Conservation (phyloP, 2,329 filamentous ascomycete genomes). For the Aureobasidium sp. region DNA sequence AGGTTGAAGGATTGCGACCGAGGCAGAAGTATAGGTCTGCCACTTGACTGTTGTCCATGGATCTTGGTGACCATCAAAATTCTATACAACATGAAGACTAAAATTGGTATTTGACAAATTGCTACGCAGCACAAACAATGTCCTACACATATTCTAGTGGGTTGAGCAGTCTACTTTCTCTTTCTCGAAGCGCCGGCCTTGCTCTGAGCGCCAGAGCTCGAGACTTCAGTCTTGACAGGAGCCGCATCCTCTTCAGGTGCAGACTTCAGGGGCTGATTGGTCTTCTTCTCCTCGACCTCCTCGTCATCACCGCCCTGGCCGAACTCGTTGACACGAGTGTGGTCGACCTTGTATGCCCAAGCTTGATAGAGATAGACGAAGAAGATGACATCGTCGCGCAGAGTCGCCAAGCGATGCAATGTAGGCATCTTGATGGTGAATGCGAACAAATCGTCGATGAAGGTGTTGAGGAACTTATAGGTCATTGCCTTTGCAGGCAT, state of each 20-base stretch:
- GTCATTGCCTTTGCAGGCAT: constrained; percentile 96
- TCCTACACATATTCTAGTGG: neutral
- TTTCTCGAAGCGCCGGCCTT: constrained; percentile 20
- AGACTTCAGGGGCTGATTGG: constrained; percentile 33
- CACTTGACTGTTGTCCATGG: neutral
- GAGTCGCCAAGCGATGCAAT: constrained; percentile 82
- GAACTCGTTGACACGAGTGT: constrained; percentile 91
- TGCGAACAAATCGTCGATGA: constrained; percentile 96
- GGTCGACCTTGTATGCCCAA: constrained; percentile 88
- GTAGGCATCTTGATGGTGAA: constrained; percentile 99
- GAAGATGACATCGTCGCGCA: constrained; percentile 95
- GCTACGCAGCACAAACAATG: neutral
- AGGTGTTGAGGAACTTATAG: constrained; percentile 98
- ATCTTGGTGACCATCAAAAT: neutral
- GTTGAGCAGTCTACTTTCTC: constrained; percentile 20
- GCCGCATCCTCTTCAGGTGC: constrained; percentile 22
- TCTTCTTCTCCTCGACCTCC: constrained; percentile 48
- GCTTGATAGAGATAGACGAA: constrained; percentile 95
- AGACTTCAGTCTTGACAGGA: constrained; percentile 16
- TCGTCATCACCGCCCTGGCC: constrained; percentile 90
- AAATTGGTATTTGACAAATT: neutral
- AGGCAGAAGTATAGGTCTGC: neutral
- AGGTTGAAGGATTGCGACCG: neutral
- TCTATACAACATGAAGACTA: too few species aligned
- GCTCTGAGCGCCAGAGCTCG: neutral